phyloP scores from a whole-genome alignment of 768 basidiomycete genomes.

The Hortiboletus campestris region DNA sequence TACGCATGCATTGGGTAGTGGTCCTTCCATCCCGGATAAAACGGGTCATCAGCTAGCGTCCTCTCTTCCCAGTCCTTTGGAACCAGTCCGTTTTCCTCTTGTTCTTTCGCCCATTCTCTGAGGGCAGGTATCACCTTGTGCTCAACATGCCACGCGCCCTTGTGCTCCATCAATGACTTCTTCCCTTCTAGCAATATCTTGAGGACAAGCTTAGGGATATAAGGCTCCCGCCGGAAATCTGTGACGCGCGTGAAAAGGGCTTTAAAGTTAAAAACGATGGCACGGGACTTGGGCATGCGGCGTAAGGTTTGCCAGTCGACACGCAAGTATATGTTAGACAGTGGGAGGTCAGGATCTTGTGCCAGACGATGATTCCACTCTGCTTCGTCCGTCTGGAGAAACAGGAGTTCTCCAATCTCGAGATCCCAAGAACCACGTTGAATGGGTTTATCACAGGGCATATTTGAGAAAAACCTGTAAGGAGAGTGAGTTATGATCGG shows the following conservation, averaged over 20 bases:
- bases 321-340: conserved; percentile 44
- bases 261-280: conserved; percentile 55
- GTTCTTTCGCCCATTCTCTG: conserved; percentile 45
- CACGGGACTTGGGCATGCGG: conserved; percentile 44
- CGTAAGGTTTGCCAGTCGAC: conserved; percentile 58
- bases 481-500: neutral
- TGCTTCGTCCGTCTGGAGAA: conserved; percentile 39
- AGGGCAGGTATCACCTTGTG: conserved; percentile 47
- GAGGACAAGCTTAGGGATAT: conserved; percentile 45
- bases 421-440: conserved; percentile 53
- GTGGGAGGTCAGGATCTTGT: conserved; percentile 35
- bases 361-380: conserved; percentile 34
- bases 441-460: conserved; percentile 48
- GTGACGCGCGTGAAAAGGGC: conserved; percentile 50
- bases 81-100: conserved; percentile 46
- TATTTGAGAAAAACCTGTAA: conserved; percentile 45
- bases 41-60: conserved; percentile 51
- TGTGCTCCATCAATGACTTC: conserved; percentile 41
- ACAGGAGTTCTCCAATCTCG: conserved; percentile 50
- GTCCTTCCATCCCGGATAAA: conserved; percentile 47
- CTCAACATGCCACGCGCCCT: conserved; percentile 40
- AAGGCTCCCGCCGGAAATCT: conserved; percentile 44
- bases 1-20: conserved; percentile 19
- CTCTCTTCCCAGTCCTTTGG: conserved; percentile 48
- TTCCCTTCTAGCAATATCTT: conserved; percentile 44